Evolutionary conservation across 306 rosid species (phyloP).

Genomic region (Acacia crassicarpa): DNA sequence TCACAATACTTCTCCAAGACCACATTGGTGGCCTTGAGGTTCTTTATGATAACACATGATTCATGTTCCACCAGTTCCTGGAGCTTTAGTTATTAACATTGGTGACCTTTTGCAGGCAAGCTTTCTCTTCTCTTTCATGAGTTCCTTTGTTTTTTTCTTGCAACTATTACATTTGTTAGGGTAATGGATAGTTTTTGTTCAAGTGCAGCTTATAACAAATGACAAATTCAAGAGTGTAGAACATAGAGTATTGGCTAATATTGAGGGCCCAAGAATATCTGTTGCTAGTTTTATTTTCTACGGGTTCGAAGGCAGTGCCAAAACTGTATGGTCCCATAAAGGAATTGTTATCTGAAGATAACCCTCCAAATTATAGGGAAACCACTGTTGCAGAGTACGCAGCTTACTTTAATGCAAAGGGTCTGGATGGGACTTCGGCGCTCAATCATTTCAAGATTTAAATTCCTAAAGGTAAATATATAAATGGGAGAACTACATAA

Average conservation of each 20-base stretch:
- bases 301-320: not conserved
- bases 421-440: slow-evolving; percentile 41
- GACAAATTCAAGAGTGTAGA: slow-evolving; percentile 41
- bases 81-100: slow-evolving; percentile 32
- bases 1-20: slow-evolving; percentile 42
- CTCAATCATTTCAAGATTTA: slow-evolving; percentile 37
- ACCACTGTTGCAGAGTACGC: slow-evolving; percentile 36
- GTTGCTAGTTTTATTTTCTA: slow-evolving; percentile 32
- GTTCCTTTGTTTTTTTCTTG: not conserved
- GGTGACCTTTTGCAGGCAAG: slow-evolving; percentile 43
- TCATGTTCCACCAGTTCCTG: slow-evolving; percentile 27
- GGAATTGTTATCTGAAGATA: slow-evolving; percentile 51
- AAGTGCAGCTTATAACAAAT: slow-evolving; percentile 33
- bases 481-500: too few relatives aligned
- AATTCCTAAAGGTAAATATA: not conserved
- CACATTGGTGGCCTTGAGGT: slow-evolving; percentile 40
- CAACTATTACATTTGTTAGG: not conserved
- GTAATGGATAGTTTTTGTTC: slow-evolving; percentile 2
- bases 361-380: slow-evolving; percentile 49
- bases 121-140: not conserved
- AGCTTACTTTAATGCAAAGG: not conserved
- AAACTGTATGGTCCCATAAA: slow-evolving; percentile 51
- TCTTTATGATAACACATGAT: slow-evolving; percentile 17
- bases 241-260: slow-evolving; percentile 33
- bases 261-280: slow-evolving; percentile 39